Evolutionary conservation across 208 protist genomes (phyloP), one percentile per base, ranked within the genome.

Genomic region (Leishmania guyanensis): DNA sequence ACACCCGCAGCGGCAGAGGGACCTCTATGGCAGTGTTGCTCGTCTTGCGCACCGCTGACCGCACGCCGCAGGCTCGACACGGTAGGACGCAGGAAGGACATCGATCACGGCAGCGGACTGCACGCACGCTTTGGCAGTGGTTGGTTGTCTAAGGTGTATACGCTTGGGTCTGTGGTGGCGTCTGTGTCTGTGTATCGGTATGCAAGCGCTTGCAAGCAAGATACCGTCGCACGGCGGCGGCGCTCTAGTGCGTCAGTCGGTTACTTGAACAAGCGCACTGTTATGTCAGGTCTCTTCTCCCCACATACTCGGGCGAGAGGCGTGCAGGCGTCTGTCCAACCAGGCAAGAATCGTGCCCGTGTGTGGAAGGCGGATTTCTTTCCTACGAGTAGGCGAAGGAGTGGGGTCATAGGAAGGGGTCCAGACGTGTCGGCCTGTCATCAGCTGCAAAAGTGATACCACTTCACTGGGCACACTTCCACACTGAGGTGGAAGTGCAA

Each of bases 41-140:
- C 77, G 10, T 81, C 71, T 17, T 58, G 56, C 12, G 66, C 56
- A 1, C 80, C 78, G 39, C 14, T 20, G 75, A 84, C 78, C 17
- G 84, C 77, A n/a, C 89, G 89, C 46, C 83, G 74, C 68, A 82
- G 80, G 75, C 87, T 92, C 26, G 89, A 89, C 4, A 72, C 80
- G 5, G 89, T 90, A 43, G 86, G 84, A n/a, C 80, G 86, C 20
- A 79, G 58, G 65, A 89, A 90, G 9, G 86, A 85, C 89, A 92
- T 92, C 68, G 56, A 53, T n/a, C 29, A 53, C 12, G 60, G 33
- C 6, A 62, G 53, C 17, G 69, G 5, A 3, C 43, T 16, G 14
- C 10, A 10, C 9, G 5, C 69, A 73, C 17, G 39, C 22, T 53
- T 43, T 46, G n/a, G 26, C 22, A 10, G 73, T 51, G 73, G 62